Evolutionary conservation across 192 early-diverging fungal genomes (phyloP).

Genomic region (Podila epicladia): DNA sequence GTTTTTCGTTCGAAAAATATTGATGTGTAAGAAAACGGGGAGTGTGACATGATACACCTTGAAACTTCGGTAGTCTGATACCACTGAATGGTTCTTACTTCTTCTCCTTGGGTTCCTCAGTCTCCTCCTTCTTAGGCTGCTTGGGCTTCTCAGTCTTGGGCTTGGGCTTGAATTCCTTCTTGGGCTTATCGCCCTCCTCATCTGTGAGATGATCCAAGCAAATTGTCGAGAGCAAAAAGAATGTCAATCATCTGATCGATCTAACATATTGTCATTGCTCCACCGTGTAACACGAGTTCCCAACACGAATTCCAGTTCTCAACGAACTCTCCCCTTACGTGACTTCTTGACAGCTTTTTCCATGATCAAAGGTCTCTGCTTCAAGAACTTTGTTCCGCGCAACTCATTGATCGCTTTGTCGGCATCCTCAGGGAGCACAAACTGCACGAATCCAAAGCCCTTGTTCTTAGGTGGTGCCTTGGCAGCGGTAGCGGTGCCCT

Average conservation of each 20-base stretch:
- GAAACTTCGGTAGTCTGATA: background rate
- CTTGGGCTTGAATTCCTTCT: constrained; percentile 42
- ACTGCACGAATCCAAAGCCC: constrained; percentile 95
- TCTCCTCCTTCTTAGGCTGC: constrained; percentile 21
- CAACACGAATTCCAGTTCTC: background rate
- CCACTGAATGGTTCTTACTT: constrained; percentile 26
- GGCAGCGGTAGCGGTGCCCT: constrained; percentile 19
- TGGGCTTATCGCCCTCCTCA: constrained; percentile 25
- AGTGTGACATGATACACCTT: background rate
- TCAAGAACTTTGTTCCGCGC: constrained; percentile 78
- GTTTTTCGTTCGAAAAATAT: constrained; percentile 6
- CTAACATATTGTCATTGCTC: background rate
- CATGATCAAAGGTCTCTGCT: constrained; percentile 73
- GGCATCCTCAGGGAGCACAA: constrained; percentile 82
- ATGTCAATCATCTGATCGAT: background rate
- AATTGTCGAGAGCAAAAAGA: background rate
- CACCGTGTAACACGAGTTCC: background rate
- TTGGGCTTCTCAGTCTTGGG: constrained; percentile 52
- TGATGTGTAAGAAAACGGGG: background rate
- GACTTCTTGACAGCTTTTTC: constrained; percentile 78
- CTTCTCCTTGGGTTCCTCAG: constrained; percentile 50
- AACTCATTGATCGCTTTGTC: constrained; percentile 80
- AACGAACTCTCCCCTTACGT: constrained; percentile 12
- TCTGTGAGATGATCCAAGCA: constrained; percentile 1
- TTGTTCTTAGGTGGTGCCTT: constrained; percentile 63